Conservation (phyloP, 345 rosid genomes). For the Eucalyptus leucophloia region DNA sequence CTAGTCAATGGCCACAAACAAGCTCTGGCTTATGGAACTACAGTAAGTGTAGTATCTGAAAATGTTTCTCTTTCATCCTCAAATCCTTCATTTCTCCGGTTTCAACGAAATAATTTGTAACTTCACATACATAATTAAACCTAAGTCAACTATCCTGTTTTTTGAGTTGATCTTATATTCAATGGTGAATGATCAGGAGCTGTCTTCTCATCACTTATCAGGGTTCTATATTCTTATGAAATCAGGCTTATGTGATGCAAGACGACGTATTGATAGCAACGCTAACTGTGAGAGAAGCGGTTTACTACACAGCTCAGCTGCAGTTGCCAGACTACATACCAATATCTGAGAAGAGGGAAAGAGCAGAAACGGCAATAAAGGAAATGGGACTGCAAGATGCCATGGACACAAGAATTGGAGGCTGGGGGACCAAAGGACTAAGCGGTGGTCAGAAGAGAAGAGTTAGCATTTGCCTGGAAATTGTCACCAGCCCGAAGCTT, state of each 20-base stretch:
- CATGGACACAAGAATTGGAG: slow-evolving; percentile 35
- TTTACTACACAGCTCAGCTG: slow-evolving; percentile 38
- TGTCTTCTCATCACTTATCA: background rate
- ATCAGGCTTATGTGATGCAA: slow-evolving; percentile 1
- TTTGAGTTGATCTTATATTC: background rate
- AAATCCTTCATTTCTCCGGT: background rate
- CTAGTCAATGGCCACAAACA: slow-evolving; percentile 31
- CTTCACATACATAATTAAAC: background rate
- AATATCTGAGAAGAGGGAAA: slow-evolving; percentile 13
- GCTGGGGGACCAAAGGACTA: slow-evolving; percentile 31
- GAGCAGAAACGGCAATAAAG: slow-evolving; percentile 29
- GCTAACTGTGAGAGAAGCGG: slow-evolving; percentile 12
- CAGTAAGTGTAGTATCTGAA: slow-evolving; percentile 7
- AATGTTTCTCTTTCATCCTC: background rate
- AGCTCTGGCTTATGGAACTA: slow-evolving; percentile 38
- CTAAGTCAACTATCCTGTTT: background rate
- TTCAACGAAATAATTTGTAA: background rate
- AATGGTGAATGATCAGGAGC: background rate
- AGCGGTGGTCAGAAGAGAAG: slow-evolving; percentile 50
- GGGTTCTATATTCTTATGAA: background rate
- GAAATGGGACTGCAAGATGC: slow-evolving; percentile 42
- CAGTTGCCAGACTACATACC: slow-evolving; percentile 40
- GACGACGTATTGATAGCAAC: background rate
- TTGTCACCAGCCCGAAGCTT: slow-evolving; percentile 33
- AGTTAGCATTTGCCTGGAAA: slow-evolving; percentile 46